Base-by-base conservation (phyloP, 352 stramenopile species). In the Globisporangium polare region DNA sequence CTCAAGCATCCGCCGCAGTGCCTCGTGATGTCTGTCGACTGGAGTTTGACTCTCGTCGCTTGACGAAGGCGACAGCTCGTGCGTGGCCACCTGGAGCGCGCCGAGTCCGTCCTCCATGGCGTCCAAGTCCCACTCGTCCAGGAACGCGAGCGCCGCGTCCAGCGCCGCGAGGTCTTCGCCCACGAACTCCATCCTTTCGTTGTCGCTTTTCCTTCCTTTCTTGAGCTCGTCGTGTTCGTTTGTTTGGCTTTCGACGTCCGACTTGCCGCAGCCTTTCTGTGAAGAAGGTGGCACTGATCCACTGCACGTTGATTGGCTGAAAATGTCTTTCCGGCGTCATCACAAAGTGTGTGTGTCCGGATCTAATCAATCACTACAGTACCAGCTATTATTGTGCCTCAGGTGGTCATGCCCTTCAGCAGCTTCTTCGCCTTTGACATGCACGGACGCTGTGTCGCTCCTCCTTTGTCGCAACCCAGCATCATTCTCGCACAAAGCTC, bases 151-250 rank as follows among this genome's bases (percentile, higher is more conserved):
- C 51, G 60, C 51, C 6, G 41, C 60, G 42, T 66, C 41, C 37
- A 66, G 45, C 52, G 60, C 45, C 18, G 59, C 59, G n/a, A 60
- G 50, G 60, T 66, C 60, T 26, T 66, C 41, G 42, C 41, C 22
- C 17, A 65, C 49, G 24, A 53, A 65, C 27, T 52, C 27, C 46
- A 58, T 63, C 8, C 6, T 49, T 55, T 22, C 10, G 10, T 53
- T 39, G 1, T 33, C 29, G 10, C 3, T 26, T 26, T 22, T 51
- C 26, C 31, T 22, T 31, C 5, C 26, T 53, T 22, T 31, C 5
- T 29, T 31, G 33, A 45, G 24, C 1, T 41, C 4, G 9, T 56
- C 4, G 31, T 33, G 29, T 33, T 33, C 29, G 29, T 9, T 33
- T 33, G 29, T 33, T 33, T 33, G 29, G 29, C 8, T 33, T 33